Evolutionary conservation across 768 basidiomycete genomes (phyloP), one percentile per base, ranked within the genome.

Genomic region (Phanerochaete carnosa): DNA sequence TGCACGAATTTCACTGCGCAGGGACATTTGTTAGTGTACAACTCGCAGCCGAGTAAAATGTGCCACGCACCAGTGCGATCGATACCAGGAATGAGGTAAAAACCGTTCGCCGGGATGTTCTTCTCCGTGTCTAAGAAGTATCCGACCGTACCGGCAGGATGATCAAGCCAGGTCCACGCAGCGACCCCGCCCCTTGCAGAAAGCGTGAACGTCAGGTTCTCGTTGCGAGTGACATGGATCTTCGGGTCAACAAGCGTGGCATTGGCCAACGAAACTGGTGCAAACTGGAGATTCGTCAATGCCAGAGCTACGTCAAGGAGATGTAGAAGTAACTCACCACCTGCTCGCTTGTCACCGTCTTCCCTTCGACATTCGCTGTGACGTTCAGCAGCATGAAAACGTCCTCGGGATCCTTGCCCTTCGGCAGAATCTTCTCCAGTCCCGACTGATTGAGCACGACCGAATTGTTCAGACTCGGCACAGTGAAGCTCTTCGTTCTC

Each of bases 151-250:
- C 81, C 81, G 0, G 74, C 70, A 0, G 83, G 83, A 68, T 85
- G 83, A 57, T 85, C 84, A 1, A 86, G 72, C 83, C 84, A 85
- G 5, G 83, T 80, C 80, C 82, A 85, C 0, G 78, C 73, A 0
- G 79, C 83, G 4, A 85, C 84, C 0, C 83, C 84, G 13, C 80
- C 79, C 46, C 70, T 69, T 1, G 83, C 84, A 2, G 82, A 83
- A 4, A 86, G 67, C 1, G 77, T 80, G 66, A 86, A 85, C 0
- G 77, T 79, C 55, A 80, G 65, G 61, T 79, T 68, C 5, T 67
- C 53, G 0, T 64, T 61, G 11, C 67, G 57, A 0, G 66, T 73
- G 6, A 84, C 58, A 0, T 67, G 61, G 46, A 85, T 81, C 61
- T 75, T n/a, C 0, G 84, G 84, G 58, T 85, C 82, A 13, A 81